Evolutionary conservation across 1,284 basidiomycete genomes (phyloP).

Genomic region (Trametes sp.): DNA sequence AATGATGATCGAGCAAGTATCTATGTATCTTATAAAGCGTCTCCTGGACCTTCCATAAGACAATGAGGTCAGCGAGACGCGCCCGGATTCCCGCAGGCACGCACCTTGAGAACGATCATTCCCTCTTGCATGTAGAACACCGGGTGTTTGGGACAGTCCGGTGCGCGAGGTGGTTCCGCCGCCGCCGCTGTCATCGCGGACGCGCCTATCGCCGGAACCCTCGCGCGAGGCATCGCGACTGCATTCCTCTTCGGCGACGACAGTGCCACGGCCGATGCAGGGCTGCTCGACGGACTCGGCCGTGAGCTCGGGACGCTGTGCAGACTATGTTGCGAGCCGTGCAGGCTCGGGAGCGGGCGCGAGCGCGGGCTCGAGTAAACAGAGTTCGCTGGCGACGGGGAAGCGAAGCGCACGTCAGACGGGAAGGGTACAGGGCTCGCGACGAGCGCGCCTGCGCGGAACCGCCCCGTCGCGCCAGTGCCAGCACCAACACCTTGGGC

Average conservation of each 20-base stretch:
- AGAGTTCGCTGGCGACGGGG: conserved; percentile 19
- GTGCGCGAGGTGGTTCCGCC: not conserved
- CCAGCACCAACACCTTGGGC: too few relatives aligned
- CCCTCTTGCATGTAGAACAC: conserved; percentile 35
- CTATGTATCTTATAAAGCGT: conserved; percentile 47
- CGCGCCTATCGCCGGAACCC: conserved; percentile 24
- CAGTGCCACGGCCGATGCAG: conserved; percentile 20
- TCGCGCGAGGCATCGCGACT: conserved; percentile 22
- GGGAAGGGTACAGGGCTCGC: conserved; percentile 27
- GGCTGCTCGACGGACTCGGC: conserved; percentile 18
- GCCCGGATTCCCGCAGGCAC: not conserved
- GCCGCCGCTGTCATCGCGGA: conserved; percentile 3
- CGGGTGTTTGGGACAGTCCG: conserved; percentile 19
- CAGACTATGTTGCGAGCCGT: conserved; percentile 20
- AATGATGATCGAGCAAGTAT: conserved; percentile 45
- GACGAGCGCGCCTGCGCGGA: not conserved
- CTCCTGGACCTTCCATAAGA: conserved; percentile 41
- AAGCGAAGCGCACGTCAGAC: conserved; percentile 17
- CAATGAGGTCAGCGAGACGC: not conserved
- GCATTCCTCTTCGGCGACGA: conserved; percentile 20
- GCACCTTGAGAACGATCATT: conserved; percentile 32
- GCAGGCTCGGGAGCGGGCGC: conserved; percentile 22
- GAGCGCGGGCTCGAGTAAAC: conserved; percentile 22
- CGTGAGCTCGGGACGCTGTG: conserved; percentile 14
- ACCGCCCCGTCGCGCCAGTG: not conserved